Conservation (phyloP, 2,329 filamentous ascomycete genomes). For the Trematosphaeria pertusa region DNA sequence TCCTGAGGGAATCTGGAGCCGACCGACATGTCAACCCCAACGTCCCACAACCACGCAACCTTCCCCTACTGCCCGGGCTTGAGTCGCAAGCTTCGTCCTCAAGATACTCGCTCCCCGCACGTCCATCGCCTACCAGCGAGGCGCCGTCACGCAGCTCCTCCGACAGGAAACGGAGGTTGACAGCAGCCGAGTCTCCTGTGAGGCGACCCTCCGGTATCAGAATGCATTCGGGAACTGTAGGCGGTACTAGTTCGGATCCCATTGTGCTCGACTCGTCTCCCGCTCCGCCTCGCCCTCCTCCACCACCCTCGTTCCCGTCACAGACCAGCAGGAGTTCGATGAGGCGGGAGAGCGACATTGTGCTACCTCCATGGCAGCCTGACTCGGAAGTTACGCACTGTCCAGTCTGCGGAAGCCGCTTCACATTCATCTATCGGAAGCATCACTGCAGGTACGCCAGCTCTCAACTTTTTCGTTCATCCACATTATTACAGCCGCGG, state of each 20-base stretch:
- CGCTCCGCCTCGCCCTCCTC: conserved; percentile 16
- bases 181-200: conserved; percentile 40
- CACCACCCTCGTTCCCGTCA: conserved; percentile 13
- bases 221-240: conserved; percentile 23
- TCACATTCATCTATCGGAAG: conserved; percentile 85
- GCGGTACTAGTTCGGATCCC: conserved; percentile 27
- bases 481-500: too few species aligned
- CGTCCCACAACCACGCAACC: conserved; percentile 8
- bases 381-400: conserved; percentile 83
- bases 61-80: conserved; percentile 1
- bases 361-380: conserved; percentile 84
- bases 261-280: conserved; percentile 31
- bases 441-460: conserved; percentile 82
- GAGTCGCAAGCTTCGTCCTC: conserved; percentile 13
- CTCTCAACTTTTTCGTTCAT: too few species aligned
- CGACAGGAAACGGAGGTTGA: conserved; percentile 47
- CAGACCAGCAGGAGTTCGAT: conserved; percentile 6
- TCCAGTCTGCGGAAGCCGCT: conserved; percentile 81
- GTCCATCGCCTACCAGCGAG: conserved; percentile 24
- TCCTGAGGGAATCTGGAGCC: conserved; percentile 33
- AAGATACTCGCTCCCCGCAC: conserved; percentile 28
- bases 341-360: conserved; percentile 53
- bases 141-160: conserved; percentile 26
- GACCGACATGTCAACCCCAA: conserved; percentile 20
- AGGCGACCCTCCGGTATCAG: conserved; percentile 37